Conservation (phyloP, 306 rosid genomes). For the Sophora flavescens region DNA sequence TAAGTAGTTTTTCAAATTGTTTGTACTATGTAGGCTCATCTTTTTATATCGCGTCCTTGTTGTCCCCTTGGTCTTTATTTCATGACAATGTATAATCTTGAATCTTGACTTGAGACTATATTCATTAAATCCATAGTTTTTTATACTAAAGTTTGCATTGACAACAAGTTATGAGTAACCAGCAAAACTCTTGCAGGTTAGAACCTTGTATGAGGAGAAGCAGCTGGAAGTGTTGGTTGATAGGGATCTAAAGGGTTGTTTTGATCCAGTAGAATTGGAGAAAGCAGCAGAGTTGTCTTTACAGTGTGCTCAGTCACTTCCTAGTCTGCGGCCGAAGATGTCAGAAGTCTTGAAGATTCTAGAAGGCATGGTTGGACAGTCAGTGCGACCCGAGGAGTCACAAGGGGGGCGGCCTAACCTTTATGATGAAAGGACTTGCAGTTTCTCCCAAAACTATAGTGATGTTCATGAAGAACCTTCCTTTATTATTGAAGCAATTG, state of each 20-base stretch:
- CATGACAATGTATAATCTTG: not conserved
- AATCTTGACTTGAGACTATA: not conserved
- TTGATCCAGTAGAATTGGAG: constrained; percentile 73
- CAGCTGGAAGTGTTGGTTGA: constrained; percentile 77
- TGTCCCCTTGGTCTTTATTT: not conserved
- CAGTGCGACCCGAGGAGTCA: constrained; percentile 62
- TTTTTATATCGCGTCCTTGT: not conserved
- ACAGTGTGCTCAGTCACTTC: constrained; percentile 84
- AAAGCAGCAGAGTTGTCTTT: constrained; percentile 74
- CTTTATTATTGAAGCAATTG: constrained; percentile 87
- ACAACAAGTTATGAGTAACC: not conserved
- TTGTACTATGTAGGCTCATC: not conserved
- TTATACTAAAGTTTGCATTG: not conserved
- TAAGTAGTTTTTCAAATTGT: constrained; percentile 20
- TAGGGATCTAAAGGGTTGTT: constrained; percentile 87
- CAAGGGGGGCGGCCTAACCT: constrained; percentile 60
- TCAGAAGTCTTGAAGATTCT: constrained; percentile 76
- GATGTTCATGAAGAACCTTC: constrained; percentile 77
- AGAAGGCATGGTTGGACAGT: constrained; percentile 77
- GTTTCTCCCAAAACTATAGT: constrained; percentile 72
- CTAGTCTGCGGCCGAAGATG: constrained; percentile 89
- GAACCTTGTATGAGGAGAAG: constrained; percentile 75
- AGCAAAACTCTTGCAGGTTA: constrained; percentile 66
- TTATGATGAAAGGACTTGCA: constrained; percentile 64
- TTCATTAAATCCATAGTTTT: not conserved